Percentiles rank a stretch among this genome's conserved stretches.
Evolutionary conservation across 1,284 basidiomycete species (phyloP).

Genomic region (Trichosporon sp.): DNA sequence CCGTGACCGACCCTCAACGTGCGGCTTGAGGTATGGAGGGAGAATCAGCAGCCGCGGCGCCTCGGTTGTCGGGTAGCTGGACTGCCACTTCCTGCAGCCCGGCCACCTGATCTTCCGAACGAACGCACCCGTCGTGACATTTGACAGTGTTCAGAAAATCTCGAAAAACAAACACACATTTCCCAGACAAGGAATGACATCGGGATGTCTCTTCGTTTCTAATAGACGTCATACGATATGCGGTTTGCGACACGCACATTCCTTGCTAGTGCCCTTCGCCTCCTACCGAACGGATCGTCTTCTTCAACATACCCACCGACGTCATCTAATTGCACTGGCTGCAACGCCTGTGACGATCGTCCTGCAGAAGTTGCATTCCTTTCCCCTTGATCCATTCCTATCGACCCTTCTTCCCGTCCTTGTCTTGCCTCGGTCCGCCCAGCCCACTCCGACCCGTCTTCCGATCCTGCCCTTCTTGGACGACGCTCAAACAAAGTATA

Average conservation of each 20-base stretch:
- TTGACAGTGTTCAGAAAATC: neutral
- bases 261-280: neutral
- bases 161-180: neutral
- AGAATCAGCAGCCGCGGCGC: neutral
- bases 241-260: neutral
- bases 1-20: neutral
- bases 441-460: neutral
- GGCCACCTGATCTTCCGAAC: neutral
- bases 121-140: neutral
- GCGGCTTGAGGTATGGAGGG: neutral
- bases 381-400: neutral
- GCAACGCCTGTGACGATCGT: neutral
- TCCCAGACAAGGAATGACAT: neutral
- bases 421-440: neutral
- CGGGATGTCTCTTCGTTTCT: neutral
- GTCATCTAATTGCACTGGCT: neutral
- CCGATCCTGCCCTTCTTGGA: neutral
- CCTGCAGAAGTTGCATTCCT: neutral
- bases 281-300: neutral
- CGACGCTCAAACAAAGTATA: neutral
- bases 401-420: neutral
- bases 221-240: neutral
- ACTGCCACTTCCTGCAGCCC: neutral
- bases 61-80: neutral
- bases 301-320: neutral